A percentile compares a stretch with the other conserved stretches of the same genome.
phyloP scores from a whole-genome alignment of 345 rosid species.

The Anacardium occidentale region DNA sequence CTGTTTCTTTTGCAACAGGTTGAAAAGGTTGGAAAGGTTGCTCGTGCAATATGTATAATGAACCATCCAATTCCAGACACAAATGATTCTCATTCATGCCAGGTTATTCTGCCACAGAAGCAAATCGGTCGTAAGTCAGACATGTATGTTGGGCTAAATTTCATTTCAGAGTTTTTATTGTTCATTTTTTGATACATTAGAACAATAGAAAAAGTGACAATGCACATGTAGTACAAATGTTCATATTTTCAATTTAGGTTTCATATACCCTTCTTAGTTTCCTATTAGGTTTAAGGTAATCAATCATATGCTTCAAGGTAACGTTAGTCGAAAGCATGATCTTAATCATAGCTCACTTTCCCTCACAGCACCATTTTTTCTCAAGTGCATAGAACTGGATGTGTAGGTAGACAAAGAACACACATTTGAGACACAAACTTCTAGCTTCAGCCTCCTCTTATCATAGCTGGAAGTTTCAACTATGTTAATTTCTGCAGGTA shows the following conservation, averaged over 20 bases:
- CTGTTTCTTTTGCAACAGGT: slow-evolving; percentile 46
- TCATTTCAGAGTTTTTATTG: not conserved
- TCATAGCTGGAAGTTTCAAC: not conserved
- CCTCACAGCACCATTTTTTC: too few species aligned
- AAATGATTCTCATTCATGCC: slow-evolving; percentile 79
- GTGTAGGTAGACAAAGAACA: too few species aligned
- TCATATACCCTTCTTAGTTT: not conserved
- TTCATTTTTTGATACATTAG: not conserved
- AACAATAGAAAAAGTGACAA: not conserved
- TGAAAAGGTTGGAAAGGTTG: slow-evolving; percentile 82
- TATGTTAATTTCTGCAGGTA: slow-evolving; percentile 48
- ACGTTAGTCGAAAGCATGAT: not conserved
- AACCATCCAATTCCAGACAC: slow-evolving; percentile 91
- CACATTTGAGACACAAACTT: not conserved
- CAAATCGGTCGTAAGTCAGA: slow-evolving; percentile 92
- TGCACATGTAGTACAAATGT: not conserved
- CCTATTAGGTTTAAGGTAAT: not conserved
- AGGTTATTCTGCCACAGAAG: slow-evolving; percentile 93
- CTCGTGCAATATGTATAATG: slow-evolving; percentile 96
- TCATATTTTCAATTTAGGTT: not conserved
- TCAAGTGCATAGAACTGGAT: too few species aligned
- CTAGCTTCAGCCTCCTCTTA: not conserved
- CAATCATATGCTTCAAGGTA: not conserved
- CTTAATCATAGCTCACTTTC: too few species aligned
- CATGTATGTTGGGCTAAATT: slow-evolving; percentile 45